phyloP scores from a whole-genome alignment of 768 basidiomycete genomes.

The Tephrocybe sp. region DNA sequence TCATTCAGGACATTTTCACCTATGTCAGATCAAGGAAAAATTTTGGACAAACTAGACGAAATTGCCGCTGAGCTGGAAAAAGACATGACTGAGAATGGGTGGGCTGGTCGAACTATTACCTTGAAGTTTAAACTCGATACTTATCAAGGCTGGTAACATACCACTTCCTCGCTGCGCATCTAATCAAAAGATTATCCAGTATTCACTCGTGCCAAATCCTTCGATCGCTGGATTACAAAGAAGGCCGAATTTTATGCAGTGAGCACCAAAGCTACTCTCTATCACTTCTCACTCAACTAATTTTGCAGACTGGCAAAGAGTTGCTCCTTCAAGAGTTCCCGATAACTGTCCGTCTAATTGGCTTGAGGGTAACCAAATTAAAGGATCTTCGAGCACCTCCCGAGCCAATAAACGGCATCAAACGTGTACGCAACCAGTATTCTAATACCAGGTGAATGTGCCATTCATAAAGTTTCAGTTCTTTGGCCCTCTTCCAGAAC shows the following conservation, averaged over 20 bases:
- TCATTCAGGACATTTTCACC: slow-evolving; percentile 70
- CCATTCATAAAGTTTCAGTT: slow-evolving; percentile 39
- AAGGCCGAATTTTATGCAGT: slow-evolving; percentile 79
- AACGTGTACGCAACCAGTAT: slow-evolving; percentile 48
- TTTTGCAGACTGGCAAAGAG: slow-evolving; percentile 68
- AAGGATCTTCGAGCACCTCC: slow-evolving; percentile 65
- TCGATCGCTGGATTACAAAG: slow-evolving; percentile 72
- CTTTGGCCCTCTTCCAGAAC: slow-evolving; percentile 41
- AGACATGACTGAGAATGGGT: slow-evolving; percentile 77
- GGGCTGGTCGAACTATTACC: slow-evolving; percentile 86
- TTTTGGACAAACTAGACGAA: slow-evolving; percentile 75
- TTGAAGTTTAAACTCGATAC: slow-evolving; percentile 93
- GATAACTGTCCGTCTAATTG: slow-evolving; percentile 78
- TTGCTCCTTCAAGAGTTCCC: slow-evolving; percentile 80
- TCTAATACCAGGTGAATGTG: neutral
- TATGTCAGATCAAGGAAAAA: slow-evolving; percentile 58
- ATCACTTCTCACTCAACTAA: slow-evolving; percentile 10
- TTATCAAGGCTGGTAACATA: slow-evolving; percentile 59
- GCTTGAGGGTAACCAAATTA: slow-evolving; percentile 83
- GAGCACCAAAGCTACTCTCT: slow-evolving; percentile 21
- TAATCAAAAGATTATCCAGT: slow-evolving; percentile 33
- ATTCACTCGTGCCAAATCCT: slow-evolving; percentile 81
- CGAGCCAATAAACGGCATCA: slow-evolving; percentile 56
- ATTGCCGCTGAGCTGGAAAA: slow-evolving; percentile 78
- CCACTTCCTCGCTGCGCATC: neutral